phyloP scores from a whole-genome alignment of 306 rosid genomes.

The Trichosanthes truncata region DNA sequence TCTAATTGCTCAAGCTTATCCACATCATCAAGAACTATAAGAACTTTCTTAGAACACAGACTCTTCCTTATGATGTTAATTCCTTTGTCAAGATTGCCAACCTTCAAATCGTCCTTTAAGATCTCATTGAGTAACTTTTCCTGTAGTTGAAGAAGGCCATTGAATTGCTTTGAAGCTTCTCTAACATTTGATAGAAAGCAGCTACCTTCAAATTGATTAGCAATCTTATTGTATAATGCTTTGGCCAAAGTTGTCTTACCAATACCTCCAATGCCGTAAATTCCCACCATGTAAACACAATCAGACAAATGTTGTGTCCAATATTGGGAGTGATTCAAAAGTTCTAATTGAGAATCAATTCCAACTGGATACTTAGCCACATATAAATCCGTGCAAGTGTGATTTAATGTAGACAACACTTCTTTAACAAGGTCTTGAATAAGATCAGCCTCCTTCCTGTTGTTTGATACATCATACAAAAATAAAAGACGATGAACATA shows the following conservation, averaged over 20 bases:
- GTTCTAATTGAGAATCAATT: neutral
- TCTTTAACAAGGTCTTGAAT: neutral
- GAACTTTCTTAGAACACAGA: neutral
- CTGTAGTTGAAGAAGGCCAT: neutral
- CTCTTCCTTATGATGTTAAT: neutral
- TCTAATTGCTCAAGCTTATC: neutral
- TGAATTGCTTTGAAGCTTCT: neutral
- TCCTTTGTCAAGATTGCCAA: neutral
- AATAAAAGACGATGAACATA: neutral
- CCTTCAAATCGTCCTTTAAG: neutral
- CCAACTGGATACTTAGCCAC: slow-evolving; percentile 7
- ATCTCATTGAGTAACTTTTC: slow-evolving; percentile 9
- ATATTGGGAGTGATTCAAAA: too few species aligned
- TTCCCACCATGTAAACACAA: neutral
- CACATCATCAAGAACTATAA: slow-evolving; percentile 10
- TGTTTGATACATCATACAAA: neutral
- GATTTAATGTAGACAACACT: neutral
- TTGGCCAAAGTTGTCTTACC: slow-evolving; percentile 22
- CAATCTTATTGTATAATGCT: slow-evolving; percentile 9
- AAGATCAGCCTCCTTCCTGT: slow-evolving; percentile 2
- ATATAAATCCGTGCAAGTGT: neutral
- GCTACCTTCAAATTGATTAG: neutral
- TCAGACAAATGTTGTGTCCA: neutral
- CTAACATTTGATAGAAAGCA: slow-evolving; percentile 3
- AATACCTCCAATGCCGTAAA: slow-evolving; percentile 12